Base-by-base conservation (phyloP, 495 filamentous ascomycete genomes). In the Lentithecium fluviatile region DNA sequence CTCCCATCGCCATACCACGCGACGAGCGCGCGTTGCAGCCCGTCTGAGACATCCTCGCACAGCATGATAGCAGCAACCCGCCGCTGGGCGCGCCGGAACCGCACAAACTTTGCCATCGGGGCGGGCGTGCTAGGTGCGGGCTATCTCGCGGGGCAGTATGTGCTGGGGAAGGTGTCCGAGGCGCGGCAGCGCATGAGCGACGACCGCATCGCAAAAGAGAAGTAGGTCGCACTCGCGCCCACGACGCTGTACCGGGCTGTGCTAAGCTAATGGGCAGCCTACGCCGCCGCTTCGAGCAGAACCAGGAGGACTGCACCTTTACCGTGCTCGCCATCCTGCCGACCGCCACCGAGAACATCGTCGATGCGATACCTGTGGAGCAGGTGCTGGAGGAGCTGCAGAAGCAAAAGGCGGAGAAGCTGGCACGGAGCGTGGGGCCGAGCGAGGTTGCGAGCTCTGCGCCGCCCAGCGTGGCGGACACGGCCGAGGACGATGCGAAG, bases 291-390 rank as follows among this genome's bases (percentile, higher is more conserved):
- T 98, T 98, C 78, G 89, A 97, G 72, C 94, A 97, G 73, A 97
- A 98, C 70, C 94, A 98, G 67, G 93, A 95, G 71, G 95, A 97
- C 74, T 98, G 94, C 74, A 96, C 91, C 46, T 95, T 90, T 73
- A 98, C 94, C n/a, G 90, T 97, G 23, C 86, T 96, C 15, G 94
- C 90, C n/a, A 80, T 98, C 52, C 80, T 98, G 11, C 95, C 95
- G 1, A 94, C 91, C 32, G 89, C 90, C 5, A 90, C 90, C 7
- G 84, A 93, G 57, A 88, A 95, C 68, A 90, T 98, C 60, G 76
- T 96, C 58, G 85, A 90, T 59, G 88, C 87, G 15, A 80, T 97
- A 58, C 89, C 93, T 21, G 94, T 95, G 23, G 94, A 97, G 73
- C 83, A 87, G 54, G 86, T 95, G 55, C 89, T 91, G 6, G 85